Evolutionary conservation across 2,329 filamentous ascomycete species (phyloP), one percentile per base, ranked within the genome.

Genomic region (Ophiostoma sp.): DNA sequence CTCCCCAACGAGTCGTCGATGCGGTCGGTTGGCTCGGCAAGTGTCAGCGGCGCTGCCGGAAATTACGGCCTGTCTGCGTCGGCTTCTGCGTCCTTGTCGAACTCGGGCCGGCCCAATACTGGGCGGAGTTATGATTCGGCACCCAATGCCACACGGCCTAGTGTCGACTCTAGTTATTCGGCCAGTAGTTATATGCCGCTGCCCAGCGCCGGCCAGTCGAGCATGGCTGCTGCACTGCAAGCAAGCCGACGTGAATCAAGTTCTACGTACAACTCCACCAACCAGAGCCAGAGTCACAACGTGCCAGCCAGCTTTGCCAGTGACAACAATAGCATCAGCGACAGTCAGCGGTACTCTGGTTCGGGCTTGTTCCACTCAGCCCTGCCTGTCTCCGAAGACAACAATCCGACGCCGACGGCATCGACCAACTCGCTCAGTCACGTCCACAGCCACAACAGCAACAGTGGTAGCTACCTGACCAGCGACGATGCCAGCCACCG

Each of bases 301-400:
- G 80, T 78, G 71, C 82, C 85, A 15, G 78, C 78, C 41, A 83
- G 60, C n/a, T n/a, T 62, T 2, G 36, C 17, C 1, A 69, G 44
- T 1, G 67, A 60, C 27, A 31, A 27, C 52, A 68, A 31, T 41
- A 60, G 41, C 60, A 67, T 54, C n/a, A 57, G 10, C 48, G 67
- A 62, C 41, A 68, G 67, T 13, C 70, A 83, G 54, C 88, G 89
- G 60, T 90, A 87, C 75, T 94, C 91, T 0, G 91, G 90, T 75
- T 94, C 91, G 0, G 91, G 90, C 5, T 82, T 96, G 31, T 97
- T 97, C 81, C 92, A 92, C 72, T 96, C 93, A 0, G 93, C 93
- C 5, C 86, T 97, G 77, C 93, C 93, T 1, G 86, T 94, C 81
- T 86, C 89, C 0, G 92, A 96, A 75, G 84, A 83, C 1, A 52